Conservation (phyloP, 768 basidiomycete genomes). For the Boletus subcaerulescens region DNA sequence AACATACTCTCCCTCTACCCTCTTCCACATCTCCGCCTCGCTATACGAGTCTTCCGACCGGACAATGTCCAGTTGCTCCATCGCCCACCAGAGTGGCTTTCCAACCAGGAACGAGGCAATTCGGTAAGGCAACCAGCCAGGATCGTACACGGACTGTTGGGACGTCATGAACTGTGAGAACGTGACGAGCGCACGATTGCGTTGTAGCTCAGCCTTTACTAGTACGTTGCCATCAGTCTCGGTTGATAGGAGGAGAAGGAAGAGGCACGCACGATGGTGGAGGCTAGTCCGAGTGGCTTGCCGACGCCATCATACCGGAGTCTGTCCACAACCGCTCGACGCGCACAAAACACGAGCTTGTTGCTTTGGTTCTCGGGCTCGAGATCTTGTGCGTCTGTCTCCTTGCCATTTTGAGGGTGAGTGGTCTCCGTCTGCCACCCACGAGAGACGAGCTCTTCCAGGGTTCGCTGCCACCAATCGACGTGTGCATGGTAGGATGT, state of each 20-base stretch:
- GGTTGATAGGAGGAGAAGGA: neutral
- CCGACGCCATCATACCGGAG: slow-evolving; percentile 68
- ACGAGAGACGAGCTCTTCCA: slow-evolving; percentile 57
- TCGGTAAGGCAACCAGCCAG: slow-evolving; percentile 66
- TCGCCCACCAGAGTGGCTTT: slow-evolving; percentile 83
- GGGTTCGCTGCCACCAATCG: slow-evolving; percentile 80
- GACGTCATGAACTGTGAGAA: slow-evolving; percentile 54
- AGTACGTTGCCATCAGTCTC: slow-evolving; percentile 37
- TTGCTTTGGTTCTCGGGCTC: slow-evolving; percentile 33
- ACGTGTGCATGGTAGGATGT: slow-evolving; percentile 76
- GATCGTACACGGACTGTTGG: slow-evolving; percentile 60
- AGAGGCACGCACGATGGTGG: slow-evolving; percentile 63
- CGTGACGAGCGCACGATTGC: slow-evolving; percentile 43
- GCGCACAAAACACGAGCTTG: slow-evolving; percentile 59
- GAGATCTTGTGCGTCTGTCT: slow-evolving; percentile 3
- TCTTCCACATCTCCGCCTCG: slow-evolving; percentile 48
- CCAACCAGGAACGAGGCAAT: slow-evolving; percentile 71
- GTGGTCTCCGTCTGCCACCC: slow-evolving; percentile 47
- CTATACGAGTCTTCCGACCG: slow-evolving; percentile 54
- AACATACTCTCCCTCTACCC: slow-evolving; percentile 72
- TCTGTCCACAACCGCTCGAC: slow-evolving; percentile 51
- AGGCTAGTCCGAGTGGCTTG: slow-evolving; percentile 68
- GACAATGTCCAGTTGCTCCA: slow-evolving; percentile 73
- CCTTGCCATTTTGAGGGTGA: slow-evolving; percentile 5
- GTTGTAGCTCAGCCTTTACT: slow-evolving; percentile 68